Percentiles rank a stretch among this genome's conserved stretches.
Evolutionary conservation across 805 yeast species (phyloP).

Genomic region (Ogataea minuta): DNA sequence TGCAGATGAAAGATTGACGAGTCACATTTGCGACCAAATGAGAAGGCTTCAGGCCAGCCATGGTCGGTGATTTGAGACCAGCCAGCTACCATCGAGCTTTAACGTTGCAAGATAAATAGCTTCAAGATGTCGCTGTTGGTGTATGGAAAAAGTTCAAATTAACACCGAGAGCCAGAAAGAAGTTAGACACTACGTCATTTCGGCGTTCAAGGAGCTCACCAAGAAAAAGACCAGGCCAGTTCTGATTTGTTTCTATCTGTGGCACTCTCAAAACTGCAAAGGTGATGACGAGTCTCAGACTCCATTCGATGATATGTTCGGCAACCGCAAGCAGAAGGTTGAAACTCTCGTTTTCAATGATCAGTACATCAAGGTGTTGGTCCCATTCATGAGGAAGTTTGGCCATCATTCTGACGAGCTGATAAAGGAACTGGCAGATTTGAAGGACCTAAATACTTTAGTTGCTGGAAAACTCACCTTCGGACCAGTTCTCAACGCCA

Average conservation of each 20-base stretch:
- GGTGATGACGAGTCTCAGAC: slow-evolving; percentile 1
- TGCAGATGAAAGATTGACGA: slow-evolving; percentile 20
- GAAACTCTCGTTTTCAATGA: slow-evolving; percentile 14
- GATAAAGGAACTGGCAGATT: slow-evolving; percentile 4
- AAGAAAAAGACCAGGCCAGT: slow-evolving; percentile 25
- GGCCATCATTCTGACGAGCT: slow-evolving; percentile 13
- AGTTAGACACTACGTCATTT: slow-evolving; percentile 16
- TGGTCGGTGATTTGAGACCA: background rate
- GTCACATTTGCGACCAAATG: slow-evolving; percentile 3
- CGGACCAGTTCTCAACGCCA: slow-evolving; percentile 13
- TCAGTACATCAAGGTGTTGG: slow-evolving; percentile 16
- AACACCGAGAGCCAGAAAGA: slow-evolving; percentile 15
- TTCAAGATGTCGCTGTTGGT: background rate
- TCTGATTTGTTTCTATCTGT: slow-evolving; percentile 18
- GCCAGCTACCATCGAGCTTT: background rate
- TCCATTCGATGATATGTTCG: slow-evolving; percentile 3
- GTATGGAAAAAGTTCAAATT: slow-evolving; percentile 8
- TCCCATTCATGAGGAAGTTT: slow-evolving; percentile 15
- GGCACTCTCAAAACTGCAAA: slow-evolving; percentile 17
- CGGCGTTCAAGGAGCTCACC: slow-evolving; percentile 22
- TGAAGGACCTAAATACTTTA: slow-evolving; percentile 19
- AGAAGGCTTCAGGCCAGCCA: slow-evolving; percentile 4
- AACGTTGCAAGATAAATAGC: slow-evolving; percentile 2
- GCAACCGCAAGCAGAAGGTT: slow-evolving; percentile 1
- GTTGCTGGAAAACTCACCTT: slow-evolving; percentile 6